Conservation (phyloP, 202 grass and related monocot genomes). For the Setaria viridis region DNA sequence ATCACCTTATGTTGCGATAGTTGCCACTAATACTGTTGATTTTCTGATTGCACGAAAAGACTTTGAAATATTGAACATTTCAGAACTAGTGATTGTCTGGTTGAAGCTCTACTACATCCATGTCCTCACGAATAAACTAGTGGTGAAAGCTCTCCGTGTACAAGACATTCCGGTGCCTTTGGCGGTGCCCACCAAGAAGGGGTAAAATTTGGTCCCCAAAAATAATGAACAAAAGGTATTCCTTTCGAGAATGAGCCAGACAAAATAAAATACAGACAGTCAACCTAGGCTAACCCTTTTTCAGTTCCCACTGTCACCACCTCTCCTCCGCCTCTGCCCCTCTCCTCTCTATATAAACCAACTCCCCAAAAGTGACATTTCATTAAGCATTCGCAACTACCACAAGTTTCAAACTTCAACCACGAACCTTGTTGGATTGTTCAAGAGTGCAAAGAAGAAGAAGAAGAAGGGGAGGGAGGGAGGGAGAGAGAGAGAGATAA, state of each 20-base stretch:
- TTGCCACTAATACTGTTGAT: neutral
- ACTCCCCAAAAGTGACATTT: neutral
- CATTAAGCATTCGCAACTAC: neutral
- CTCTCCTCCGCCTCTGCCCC: neutral
- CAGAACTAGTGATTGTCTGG: neutral
- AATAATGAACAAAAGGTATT: neutral
- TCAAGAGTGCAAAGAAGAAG: neutral
- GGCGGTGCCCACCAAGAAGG: slow-evolving; percentile 42
- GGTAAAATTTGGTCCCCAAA: slow-evolving; percentile 39
- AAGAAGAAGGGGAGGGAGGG: neutral
- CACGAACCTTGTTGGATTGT: slow-evolving; percentile 4
- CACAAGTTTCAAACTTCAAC: slow-evolving; percentile 19
- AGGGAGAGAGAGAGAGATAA: too few species aligned
- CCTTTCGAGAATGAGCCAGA: slow-evolving; percentile 30
- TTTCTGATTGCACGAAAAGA: neutral
- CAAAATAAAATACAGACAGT: slow-evolving; percentile 20
- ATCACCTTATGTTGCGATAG: neutral
- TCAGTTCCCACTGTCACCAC: slow-evolving; percentile 25
- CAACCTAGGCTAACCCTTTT: slow-evolving; percentile 18
- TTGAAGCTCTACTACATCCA: neutral
- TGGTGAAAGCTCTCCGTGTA: neutral
- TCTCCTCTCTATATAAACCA: slow-evolving; percentile 23
- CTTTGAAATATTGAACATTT: neutral
- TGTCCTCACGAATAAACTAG: neutral
- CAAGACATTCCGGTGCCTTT: neutral